Evolutionary conservation across 768 basidiomycete genomes (phyloP), one percentile per base, ranked within the genome.

Genomic region (Sarcodon aspratus): DNA sequence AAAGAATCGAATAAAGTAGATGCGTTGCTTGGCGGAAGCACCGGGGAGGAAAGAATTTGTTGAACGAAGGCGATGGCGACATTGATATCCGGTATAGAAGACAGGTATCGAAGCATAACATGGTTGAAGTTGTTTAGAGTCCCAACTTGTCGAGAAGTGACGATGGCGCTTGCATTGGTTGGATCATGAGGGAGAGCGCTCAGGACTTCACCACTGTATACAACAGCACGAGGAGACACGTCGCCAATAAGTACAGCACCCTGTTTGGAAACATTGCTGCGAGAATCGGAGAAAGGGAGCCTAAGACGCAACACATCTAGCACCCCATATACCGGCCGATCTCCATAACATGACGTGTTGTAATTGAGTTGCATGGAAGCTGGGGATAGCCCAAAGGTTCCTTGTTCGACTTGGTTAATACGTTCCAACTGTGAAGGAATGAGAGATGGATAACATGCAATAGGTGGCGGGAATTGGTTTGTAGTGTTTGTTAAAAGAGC

Each of bases 291-390:
- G 59, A 78, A 82, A 12, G 82, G 80, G 27, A 80, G 65, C 12
- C 80, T 74, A 21, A 80, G 62, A n/a, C 65, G 70, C 34, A 82
- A 60, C 12, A 81, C 57, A 53, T 83, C 70, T 46, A 85, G 63
- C 21, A 78, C 65, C 13, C 81, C 80, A 55, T 85, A 84, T n/a
- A 79, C 63, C 3, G 79, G 82, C 31, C 76, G 71, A 54, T 69
- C 67, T 8, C 71, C 63, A 59, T 70, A 82, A 59, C 82, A 85
- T 4, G 65, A 59, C 7, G 69, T 37, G 53, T 77, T 61, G 54
- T 81, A 79, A 38, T 59, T 53, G 10, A 65, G 56, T 4, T 69
- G 54, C 21, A 63, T 46, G 0, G 59, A 48, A 12, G 63, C 47
- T 6, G 56, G 12, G n/a, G 69, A 54, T 18, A 84, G 62, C 17